These are phyloP conservation scores for Lichtheimia ramosa DNA, from an alignment of 371 early-diverging fungal genomes.

Conservation along the genomic window DNA sequence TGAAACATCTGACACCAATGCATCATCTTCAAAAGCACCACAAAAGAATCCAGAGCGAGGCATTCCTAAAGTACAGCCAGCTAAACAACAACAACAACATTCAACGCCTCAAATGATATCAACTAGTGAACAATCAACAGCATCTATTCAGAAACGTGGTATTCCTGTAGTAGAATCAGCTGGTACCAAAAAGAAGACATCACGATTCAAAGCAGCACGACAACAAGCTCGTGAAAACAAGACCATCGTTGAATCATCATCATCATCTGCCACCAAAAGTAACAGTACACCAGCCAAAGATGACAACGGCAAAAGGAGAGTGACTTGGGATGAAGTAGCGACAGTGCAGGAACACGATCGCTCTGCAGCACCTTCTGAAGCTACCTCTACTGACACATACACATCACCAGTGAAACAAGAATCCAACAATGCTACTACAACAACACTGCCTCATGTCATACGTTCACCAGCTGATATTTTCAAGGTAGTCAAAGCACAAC, in stretches of 20 bases:
- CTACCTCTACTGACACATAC: conserved; percentile 20
- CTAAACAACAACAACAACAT: neutral
- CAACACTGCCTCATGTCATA: conserved; percentile 3
- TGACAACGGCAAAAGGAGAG: conserved; percentile 10
- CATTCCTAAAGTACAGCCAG: neutral
- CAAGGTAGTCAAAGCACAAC: conserved; percentile 17
- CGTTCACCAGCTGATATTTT: conserved; percentile 38
- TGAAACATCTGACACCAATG: neutral
- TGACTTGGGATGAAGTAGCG: conserved; percentile 32
- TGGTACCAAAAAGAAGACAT: neutral
- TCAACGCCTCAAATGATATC: neutral
- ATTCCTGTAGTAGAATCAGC: neutral
- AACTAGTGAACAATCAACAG: too few relatives aligned
- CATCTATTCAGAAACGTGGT: too few relatives aligned
- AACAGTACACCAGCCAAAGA: neutral
- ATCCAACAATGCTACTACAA: neutral
- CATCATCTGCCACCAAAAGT: too few relatives aligned
- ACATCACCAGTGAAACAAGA: conserved; percentile 30
- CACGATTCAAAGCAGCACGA: conserved; percentile 14
- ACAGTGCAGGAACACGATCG: conserved; percentile 40
- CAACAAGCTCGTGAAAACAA: conserved; percentile 11
- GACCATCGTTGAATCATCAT: neutral
- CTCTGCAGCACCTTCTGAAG: conserved; percentile 25
- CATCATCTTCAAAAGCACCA: neutral
- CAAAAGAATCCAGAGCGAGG: neutral